A percentile compares a stretch with the other conserved stretches of the same genome.
Evolutionary conservation across 805 yeast species (phyloP).

Genomic region (Limtongia smithiae): DNA sequence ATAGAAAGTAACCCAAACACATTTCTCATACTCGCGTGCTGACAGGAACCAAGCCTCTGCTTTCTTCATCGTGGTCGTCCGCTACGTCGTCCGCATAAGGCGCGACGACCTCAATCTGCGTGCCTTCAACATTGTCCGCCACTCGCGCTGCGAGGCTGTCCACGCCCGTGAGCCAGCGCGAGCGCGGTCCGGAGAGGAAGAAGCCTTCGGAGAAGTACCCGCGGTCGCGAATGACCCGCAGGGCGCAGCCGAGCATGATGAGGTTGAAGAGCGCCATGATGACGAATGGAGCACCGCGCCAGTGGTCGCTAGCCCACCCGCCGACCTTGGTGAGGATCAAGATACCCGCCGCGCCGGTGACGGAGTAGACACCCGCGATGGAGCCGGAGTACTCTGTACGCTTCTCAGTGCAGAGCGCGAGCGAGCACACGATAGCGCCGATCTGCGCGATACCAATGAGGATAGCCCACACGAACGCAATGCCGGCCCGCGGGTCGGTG

Average conservation of each 20-base stretch:
- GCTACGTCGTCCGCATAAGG: no score
- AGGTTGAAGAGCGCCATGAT: constrained; percentile 47
- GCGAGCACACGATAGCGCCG: constrained; percentile 58
- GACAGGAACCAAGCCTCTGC: no score
- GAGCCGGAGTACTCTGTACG: constrained; percentile 54
- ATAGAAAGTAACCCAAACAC: no score
- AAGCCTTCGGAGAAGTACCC: no score
- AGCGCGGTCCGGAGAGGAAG: no score
- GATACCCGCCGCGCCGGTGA: constrained; percentile 67
- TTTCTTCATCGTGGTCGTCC: no score
- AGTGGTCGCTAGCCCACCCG: constrained; percentile 52
- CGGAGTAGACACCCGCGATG: constrained; percentile 64
- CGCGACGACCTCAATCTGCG: no score
- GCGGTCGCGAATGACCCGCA: constrained; percentile 15
- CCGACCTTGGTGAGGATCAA: constrained; percentile 58
- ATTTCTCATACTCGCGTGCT: no score
- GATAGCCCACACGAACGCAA: constrained; percentile 40
- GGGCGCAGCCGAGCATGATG: constrained; percentile 17
- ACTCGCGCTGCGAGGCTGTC: no score
- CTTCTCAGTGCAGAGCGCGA: constrained; percentile 55
- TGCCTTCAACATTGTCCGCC: no score
- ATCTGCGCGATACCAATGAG: constrained; percentile 60
- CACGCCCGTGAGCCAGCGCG: no score
- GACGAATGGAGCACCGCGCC: constrained; percentile 58
- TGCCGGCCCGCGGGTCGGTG: constrained; percentile 40